These are phyloP conservation scores for Oryza meridionalis DNA, from an alignment of 176 grass and related monocot species.

Conservation along the genomic window DNA sequence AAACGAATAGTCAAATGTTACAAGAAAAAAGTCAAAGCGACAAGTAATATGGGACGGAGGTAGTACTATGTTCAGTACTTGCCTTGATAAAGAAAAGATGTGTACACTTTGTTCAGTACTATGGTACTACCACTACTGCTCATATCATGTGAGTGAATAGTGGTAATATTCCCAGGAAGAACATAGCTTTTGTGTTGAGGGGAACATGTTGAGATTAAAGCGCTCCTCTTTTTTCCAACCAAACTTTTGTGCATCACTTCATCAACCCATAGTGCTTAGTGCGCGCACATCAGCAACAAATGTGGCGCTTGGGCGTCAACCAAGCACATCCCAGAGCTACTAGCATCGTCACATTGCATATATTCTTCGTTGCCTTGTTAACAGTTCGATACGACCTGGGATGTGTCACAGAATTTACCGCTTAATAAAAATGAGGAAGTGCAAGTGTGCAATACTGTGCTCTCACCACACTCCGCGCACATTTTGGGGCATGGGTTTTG, in stretches of 20 bases:
- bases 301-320: constrained; percentile 13
- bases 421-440: constrained; percentile 24
- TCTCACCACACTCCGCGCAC: background rate
- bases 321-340: constrained; percentile 33
- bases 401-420: constrained; percentile 35
- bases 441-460: background rate
- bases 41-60: too few relatives aligned
- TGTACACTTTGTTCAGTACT: constrained; percentile 20
- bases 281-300: constrained; percentile 4
- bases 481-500: constrained; percentile 9
- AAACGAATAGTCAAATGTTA: too few relatives aligned
- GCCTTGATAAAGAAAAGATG: constrained; percentile 7
- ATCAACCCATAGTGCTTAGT: constrained; percentile 24
- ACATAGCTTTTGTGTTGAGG: constrained; percentile 34
- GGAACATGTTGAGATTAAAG: constrained; percentile 50
- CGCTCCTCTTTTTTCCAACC: constrained; percentile 28
- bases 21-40: too few relatives aligned
- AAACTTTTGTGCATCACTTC: constrained; percentile 38
- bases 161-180: constrained; percentile 44
- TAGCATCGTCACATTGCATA: constrained; percentile 19
- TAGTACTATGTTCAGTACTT: too few relatives aligned
- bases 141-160: constrained; percentile 44
- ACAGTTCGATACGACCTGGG: background rate
- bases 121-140: constrained; percentile 1
- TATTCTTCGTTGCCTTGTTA: constrained; percentile 25